Base-by-base conservation (phyloP, 1,284 basidiomycete species). In the Trametes sp. region DNA sequence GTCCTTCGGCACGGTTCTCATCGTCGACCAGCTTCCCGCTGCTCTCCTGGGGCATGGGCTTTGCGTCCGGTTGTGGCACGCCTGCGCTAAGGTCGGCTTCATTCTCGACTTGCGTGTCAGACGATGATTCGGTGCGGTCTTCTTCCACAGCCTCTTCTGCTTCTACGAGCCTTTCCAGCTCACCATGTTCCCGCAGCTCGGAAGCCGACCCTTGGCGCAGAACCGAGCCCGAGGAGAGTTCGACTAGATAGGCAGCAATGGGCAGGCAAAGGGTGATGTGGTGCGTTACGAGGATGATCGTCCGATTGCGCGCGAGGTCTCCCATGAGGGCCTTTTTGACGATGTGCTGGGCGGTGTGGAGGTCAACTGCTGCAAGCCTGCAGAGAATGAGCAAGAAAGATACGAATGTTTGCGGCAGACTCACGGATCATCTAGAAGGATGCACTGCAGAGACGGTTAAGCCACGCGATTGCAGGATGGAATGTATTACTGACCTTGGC, bases 361-460 rank as follows among this genome's bases (percentile, higher is more conserved):
- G 93, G 75, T 97, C 95, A 9, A 97, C 93, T 1, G 94, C 94
- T 0, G 92, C 90, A 14, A 97, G 81, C 4, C 92, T 92, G 62
- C 19, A 61, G 31, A 35, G n/a, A 46, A 23, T 59, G 23, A 59
- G 51, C 41, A 53, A 56, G 48, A 61, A 28, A 46, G n/a, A 24
- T 14, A 35, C 33, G 33, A 8, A 46, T 53, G 10, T 31, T 41
- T 13, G 8, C n/a, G 28, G 23, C 23, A 45, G 57, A 50, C 87
- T 72, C 73, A 88, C 85, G 88, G 87, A 74, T 96, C 95, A 75
- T 97, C 95, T n/a, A 96, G 83, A 10, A 96, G 82, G 21, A 96
- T 84, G 68, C 86, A 87, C 82, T 89, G 21, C n/a, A 23, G 24
- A 1, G 19, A 4, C 13, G 8, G 31, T 48, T 2, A 56, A 42